A percentile compares a stretch with the other conserved stretches of the same genome.
Evolutionary conservation across 106 monocot species (phyloP).

Genomic region (Xerophyta viscosa): DNA sequence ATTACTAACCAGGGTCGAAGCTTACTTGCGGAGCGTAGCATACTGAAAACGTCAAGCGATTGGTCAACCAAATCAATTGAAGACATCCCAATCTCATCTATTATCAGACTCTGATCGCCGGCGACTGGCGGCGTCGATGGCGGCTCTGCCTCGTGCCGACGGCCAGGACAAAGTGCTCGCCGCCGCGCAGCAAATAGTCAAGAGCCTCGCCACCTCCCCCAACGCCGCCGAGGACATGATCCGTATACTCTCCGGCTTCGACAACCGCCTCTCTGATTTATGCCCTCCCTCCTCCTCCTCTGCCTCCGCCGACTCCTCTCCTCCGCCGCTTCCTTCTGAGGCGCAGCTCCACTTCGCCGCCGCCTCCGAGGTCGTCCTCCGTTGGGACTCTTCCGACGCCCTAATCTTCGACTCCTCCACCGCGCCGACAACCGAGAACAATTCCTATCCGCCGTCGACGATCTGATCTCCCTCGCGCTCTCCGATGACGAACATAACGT

Average conservation of each 20-base stretch:
- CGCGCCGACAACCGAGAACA: conserved; percentile 29
- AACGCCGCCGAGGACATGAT: conserved; percentile 83
- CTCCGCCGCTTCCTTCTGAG: background rate
- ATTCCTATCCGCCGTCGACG: conserved; percentile 63
- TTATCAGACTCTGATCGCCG: no score
- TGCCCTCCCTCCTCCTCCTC: conserved; percentile 14
- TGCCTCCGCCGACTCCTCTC: background rate
- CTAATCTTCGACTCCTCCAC: conserved; percentile 44
- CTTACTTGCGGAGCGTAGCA: no score
- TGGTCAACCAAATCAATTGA: no score
- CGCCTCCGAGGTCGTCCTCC: conserved; percentile 36
- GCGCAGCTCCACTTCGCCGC: conserved; percentile 23
- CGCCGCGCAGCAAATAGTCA: conserved; percentile 76
- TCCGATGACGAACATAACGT: background rate
- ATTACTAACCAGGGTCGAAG: no score
- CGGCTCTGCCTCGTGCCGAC: conserved; percentile 19
- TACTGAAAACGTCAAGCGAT: no score
- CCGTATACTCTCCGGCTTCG: conserved; percentile 81
- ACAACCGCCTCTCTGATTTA: conserved; percentile 60
- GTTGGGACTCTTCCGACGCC: conserved; percentile 51
- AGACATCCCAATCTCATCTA: no score
- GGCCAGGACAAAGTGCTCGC: conserved; percentile 73
- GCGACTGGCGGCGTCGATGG: no score
- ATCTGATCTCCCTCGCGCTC: conserved; percentile 31
- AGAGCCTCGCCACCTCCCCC: conserved; percentile 53